Evolutionary conservation across 345 rosid genomes (phyloP).

Genomic region (Turritis glabra): DNA sequence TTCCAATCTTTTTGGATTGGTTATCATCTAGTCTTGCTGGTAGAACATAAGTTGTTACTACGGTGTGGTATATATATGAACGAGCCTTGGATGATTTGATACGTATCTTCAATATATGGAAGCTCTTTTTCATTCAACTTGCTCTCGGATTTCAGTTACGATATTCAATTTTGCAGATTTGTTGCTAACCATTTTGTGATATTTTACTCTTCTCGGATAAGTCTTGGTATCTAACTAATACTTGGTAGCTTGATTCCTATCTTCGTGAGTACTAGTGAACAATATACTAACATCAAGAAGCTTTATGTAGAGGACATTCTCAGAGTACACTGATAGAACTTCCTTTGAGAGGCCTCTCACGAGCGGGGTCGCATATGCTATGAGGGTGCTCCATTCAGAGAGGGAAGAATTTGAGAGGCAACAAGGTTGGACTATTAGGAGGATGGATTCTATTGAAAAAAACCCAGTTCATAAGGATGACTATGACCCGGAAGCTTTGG

Average conservation of each 20-base stretch:
- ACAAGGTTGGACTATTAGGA: slow-evolving; percentile 92
- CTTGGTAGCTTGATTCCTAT: not conserved
- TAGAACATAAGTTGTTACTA: not conserved
- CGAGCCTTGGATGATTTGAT: not conserved
- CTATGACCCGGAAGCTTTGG: slow-evolving; percentile 53
- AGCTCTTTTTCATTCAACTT: not conserved
- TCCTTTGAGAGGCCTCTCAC: slow-evolving; percentile 98
- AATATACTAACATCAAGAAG: slow-evolving; percentile 40
- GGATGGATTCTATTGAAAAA: slow-evolving; percentile 69
- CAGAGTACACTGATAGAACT: slow-evolving; percentile 90
- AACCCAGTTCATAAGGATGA: slow-evolving; percentile 87
- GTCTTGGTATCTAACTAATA: not conserved
- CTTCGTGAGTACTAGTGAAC: not conserved
- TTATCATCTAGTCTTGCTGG: not conserved
- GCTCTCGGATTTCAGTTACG: not conserved
- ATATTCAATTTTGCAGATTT: not conserved
- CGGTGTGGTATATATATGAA: not conserved
- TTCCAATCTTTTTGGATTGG: not conserved
- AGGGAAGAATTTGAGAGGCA: slow-evolving; percentile 90
- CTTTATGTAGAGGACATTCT: slow-evolving; percentile 69
- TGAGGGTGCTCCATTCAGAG: slow-evolving; percentile 85
- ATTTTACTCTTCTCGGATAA: not conserved
- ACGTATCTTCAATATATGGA: not conserved
- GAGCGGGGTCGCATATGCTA: slow-evolving; percentile 97
- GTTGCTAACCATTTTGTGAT: not conserved